Percentiles rank a stretch among this genome's conserved stretches.
Conservation (phyloP, 1,284 basidiomycete genomes). For the Agroathelia rolfsii region DNA sequence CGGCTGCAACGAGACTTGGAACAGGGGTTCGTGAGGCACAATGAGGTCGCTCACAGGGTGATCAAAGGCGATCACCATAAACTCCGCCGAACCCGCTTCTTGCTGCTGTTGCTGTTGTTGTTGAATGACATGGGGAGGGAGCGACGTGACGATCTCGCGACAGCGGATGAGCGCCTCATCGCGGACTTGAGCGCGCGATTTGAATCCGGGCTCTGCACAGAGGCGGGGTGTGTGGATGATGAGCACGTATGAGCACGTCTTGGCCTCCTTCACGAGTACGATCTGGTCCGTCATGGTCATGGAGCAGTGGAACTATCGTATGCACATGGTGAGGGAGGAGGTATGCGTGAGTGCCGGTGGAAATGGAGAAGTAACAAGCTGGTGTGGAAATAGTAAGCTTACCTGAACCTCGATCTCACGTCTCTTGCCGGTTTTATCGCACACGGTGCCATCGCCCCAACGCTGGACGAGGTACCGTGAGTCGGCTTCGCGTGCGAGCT, state of each 20-base stretch:
- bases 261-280: conserved; percentile 84
- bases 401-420: conserved; percentile 92
- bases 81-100: conserved; percentile 8
- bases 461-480: conserved; percentile 84
- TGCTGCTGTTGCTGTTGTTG: conserved; percentile 21
- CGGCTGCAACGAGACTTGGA: conserved; percentile 21
- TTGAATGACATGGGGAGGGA: conserved; percentile 21
- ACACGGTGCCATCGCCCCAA: conserved; percentile 85
- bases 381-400: too few relatives aligned
- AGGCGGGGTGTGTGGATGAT: conserved; percentile 89
- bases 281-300: conserved; percentile 83
- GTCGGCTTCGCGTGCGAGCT: conserved; percentile 64
- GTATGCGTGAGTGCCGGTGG: conserved; percentile 10
- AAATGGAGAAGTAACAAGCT: conserved; percentile 11
- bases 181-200: conserved; percentile 54
- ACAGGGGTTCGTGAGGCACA: conserved; percentile 40
- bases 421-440: conserved; percentile 80
- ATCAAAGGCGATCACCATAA: conserved; percentile 43
- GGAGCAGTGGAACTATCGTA: conserved; percentile 80
- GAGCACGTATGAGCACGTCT: conserved; percentile 84
- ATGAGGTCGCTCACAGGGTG: conserved; percentile 40
- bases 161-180: conserved; percentile 66
- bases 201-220: conserved; percentile 86
- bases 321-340: conserved; percentile 9
- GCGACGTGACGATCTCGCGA: conserved; percentile 50